Evolutionary conservation across 2,329 filamentous ascomycete genomes (phyloP).

Genomic region (Fusarium luffae): DNA sequence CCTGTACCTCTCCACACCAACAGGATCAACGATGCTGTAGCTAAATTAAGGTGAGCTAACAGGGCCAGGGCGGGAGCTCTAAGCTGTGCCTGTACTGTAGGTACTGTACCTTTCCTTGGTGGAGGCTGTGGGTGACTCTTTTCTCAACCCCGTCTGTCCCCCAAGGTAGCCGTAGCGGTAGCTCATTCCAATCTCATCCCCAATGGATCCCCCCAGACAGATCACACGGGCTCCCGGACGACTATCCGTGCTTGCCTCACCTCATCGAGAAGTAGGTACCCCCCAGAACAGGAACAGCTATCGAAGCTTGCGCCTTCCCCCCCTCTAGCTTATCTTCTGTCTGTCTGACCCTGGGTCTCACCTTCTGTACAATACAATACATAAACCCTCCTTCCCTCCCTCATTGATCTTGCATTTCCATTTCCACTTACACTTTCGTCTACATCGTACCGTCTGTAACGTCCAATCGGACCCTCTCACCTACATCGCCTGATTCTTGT

Average conservation of each 20-base stretch:
- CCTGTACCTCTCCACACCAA: conserved; percentile 19
- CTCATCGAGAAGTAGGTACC: conserved; percentile 3
- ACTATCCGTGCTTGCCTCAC: conserved; percentile 23
- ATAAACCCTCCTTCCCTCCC: conserved; percentile 31
- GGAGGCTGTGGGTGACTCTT: conserved; percentile 13
- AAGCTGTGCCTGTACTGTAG: conserved; percentile 8
- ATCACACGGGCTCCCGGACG: conserved; percentile 30
- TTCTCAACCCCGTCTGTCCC: conserved; percentile 18
- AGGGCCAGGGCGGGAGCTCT: conserved; percentile 1
- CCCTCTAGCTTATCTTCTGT: conserved; percentile 13
- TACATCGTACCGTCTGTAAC: conserved; percentile 7
- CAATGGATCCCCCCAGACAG: conserved; percentile 16
- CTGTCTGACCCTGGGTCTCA: conserved; percentile 11
- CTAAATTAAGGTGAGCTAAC: conserved; percentile 32
- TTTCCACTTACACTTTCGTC: conserved; percentile 20
- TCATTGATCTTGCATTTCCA: conserved; percentile 12
- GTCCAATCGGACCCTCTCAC: conserved; percentile 3
- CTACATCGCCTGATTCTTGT: conserved; percentile 28
- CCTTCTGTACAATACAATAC: conserved; percentile 14
- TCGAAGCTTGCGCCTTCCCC: conserved; percentile 27
- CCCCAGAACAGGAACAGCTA: conserved; percentile 2
- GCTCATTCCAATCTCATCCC: conserved; percentile 19
- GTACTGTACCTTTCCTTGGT: conserved; percentile 12
- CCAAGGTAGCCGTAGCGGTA: background rate
- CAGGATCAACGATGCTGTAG: conserved; percentile 26